Conservation (phyloP, 345 rosid species). For the Cardamine resedifolia region DNA sequence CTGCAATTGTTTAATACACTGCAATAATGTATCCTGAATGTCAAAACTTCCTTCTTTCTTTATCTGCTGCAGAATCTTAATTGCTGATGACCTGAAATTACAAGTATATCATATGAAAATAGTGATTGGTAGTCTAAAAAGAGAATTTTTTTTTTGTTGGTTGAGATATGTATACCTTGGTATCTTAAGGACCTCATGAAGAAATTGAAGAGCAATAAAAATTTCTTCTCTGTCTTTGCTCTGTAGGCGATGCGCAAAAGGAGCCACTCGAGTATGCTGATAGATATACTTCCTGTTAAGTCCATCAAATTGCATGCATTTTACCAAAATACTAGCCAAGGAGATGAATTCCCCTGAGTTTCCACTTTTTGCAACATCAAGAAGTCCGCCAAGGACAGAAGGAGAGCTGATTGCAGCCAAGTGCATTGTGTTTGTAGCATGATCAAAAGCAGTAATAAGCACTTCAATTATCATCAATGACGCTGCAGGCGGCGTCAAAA, state of each 20-base stretch:
- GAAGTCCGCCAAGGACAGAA: slow-evolving; percentile 55
- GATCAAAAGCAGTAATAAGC: slow-evolving; percentile 76
- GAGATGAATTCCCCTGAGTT: slow-evolving; percentile 57
- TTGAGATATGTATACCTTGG: slow-evolving; percentile 56
- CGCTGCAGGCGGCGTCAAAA: slow-evolving; percentile 76
- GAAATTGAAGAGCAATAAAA: slow-evolving; percentile 62
- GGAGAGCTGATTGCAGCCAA: slow-evolving; percentile 79
- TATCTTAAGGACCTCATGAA: slow-evolving; percentile 70
- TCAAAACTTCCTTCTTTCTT: slow-evolving; percentile 53
- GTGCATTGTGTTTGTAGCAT: slow-evolving; percentile 63
- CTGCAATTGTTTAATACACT: slow-evolving; percentile 48
- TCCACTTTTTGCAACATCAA: slow-evolving; percentile 56
- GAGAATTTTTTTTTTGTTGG: neutral
- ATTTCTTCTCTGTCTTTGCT: slow-evolving; percentile 55
- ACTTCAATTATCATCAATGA: slow-evolving; percentile 89
- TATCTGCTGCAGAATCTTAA: slow-evolving; percentile 59
- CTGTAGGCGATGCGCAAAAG: slow-evolving; percentile 57
- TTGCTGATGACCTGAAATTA: slow-evolving; percentile 64
- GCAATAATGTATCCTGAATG: slow-evolving; percentile 47
- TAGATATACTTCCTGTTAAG: slow-evolving; percentile 61
- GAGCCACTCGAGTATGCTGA: slow-evolving; percentile 56
- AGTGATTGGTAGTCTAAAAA: neutral
- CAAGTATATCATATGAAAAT: slow-evolving; percentile 7
- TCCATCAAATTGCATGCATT: slow-evolving; percentile 90
- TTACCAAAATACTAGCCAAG: slow-evolving; percentile 68